Evolutionary conservation across 768 basidiomycete species (phyloP).

Genomic region (Suillus variegatus): DNA sequence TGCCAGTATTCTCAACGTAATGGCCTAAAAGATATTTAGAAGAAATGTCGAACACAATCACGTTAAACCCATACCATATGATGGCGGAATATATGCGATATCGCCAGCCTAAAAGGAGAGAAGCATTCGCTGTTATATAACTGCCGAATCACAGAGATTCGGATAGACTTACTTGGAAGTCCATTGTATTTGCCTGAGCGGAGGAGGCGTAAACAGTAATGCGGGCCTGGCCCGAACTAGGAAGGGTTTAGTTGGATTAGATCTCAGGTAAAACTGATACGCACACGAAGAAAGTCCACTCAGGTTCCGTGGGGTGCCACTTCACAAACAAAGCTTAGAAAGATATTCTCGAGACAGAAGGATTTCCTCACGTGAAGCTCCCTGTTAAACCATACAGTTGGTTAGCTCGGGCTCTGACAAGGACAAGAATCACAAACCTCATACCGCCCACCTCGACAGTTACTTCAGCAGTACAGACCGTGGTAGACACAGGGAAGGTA

Average conservation of each 20-base stretch:
- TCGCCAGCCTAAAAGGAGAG: conserved; percentile 31
- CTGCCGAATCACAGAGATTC: neutral
- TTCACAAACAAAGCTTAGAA: conserved; percentile 13
- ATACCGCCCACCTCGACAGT: conserved; percentile 61
- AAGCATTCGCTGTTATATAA: neutral
- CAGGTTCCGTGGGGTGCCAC: conserved; percentile 56
- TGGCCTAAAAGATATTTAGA: conserved; percentile 43
- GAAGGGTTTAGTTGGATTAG: neutral
- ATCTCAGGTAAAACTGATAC: conserved; percentile 4
- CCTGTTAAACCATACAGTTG: conserved; percentile 18
- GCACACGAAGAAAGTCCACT: conserved; percentile 47
- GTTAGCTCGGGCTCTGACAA: neutral
- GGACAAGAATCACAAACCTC: conserved; percentile 37
- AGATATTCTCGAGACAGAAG: neutral
- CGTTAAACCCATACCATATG: conserved; percentile 20
- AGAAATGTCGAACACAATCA: neutral
- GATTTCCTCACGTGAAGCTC: conserved; percentile 45
- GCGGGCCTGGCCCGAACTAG: conserved; percentile 41
- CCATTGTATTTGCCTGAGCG: conserved; percentile 41
- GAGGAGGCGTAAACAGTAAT: conserved; percentile 44
- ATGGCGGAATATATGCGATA: conserved; percentile 25
- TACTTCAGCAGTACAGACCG: conserved; percentile 59
- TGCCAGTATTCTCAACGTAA: conserved; percentile 68
- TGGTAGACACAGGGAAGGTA: conserved; percentile 53
- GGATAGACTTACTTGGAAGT: conserved; percentile 41